phyloP scores from a whole-genome alignment of 805 yeast species.

The Cyberlindnera mycetangii region DNA sequence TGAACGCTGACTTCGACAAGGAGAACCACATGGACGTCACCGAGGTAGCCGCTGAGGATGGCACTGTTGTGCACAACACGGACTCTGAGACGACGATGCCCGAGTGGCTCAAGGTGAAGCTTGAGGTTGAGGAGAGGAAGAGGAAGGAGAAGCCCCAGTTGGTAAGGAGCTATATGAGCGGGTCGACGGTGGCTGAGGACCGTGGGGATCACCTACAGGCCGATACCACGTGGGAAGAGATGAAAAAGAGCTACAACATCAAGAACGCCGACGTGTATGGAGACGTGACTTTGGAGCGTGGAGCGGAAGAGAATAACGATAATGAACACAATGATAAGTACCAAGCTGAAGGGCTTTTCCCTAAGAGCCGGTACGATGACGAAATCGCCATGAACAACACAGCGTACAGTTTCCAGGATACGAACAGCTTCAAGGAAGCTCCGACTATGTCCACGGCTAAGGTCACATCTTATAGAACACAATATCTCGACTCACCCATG shows the following conservation, averaged over 20 bases:
- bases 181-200: not conserved
- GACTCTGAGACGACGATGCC: constrained; percentile 19
- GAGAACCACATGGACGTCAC: constrained; percentile 9
- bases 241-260: constrained; percentile 22
- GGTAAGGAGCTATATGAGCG: constrained; percentile 6
- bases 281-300: constrained; percentile 2
- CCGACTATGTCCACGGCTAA: constrained; percentile 19
- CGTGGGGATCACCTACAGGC: constrained; percentile 7
- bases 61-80: constrained; percentile 21
- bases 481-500: constrained; percentile 25
- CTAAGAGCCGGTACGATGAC: not conserved
- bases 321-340: not conserved
- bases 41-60: constrained; percentile 8
- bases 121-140: constrained; percentile 9
- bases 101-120: constrained; percentile 23
- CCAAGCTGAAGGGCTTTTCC: not conserved
- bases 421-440: constrained; percentile 15
- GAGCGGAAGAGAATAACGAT: constrained; percentile 1
- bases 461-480: constrained; percentile 19
- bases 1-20: constrained; percentile 13
- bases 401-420: constrained; percentile 27
- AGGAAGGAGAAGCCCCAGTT: constrained; percentile 7
- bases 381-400: constrained; percentile 13
- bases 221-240: constrained; percentile 24
- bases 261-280: constrained; percentile 14